Percentiles rank a stretch among this genome's conserved stretches.
Conservation (phyloP, 306 rosid species). For the Clitoria ternatea region DNA sequence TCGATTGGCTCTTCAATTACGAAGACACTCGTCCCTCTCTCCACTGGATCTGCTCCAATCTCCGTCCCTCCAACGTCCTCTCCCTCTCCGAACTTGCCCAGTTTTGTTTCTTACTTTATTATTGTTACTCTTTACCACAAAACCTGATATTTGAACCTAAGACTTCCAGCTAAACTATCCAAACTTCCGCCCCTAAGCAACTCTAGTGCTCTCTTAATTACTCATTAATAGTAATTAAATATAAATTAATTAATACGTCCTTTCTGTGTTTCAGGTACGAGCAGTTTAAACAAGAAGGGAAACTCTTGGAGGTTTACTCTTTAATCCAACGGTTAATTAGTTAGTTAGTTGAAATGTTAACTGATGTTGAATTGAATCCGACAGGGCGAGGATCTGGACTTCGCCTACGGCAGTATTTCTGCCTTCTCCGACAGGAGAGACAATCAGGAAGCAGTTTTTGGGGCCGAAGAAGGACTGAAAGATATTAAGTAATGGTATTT, state of each 20-base stretch:
- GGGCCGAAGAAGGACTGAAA: constrained; percentile 78
- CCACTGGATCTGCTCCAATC: constrained; percentile 92
- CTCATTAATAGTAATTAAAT: not conserved
- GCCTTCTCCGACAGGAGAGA: constrained; percentile 84
- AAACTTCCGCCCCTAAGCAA: too few relatives aligned
- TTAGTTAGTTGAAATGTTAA: not conserved
- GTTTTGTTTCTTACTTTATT: constrained; percentile 25
- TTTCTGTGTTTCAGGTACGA: constrained; percentile 46
- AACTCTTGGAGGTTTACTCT: constrained; percentile 70
- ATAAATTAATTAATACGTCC: not conserved
- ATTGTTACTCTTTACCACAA: too few relatives aligned
- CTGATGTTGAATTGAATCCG: not conserved
- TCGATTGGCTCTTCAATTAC: constrained; percentile 93
- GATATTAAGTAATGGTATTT: constrained; percentile 56
- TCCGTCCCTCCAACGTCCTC: constrained; percentile 85
- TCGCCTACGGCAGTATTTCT: constrained; percentile 81
- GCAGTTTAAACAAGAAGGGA: constrained; percentile 76
- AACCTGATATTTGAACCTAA: too few relatives aligned
- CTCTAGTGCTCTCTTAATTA: not conserved
- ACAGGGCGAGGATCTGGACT: constrained; percentile 92
- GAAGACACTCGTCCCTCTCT: constrained; percentile 88
- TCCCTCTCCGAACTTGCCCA: constrained; percentile 75
- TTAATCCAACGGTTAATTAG: not conserved
- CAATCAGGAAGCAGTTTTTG: constrained; percentile 86
- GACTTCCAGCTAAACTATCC: too few relatives aligned